These are phyloP conservation scores for Aspergillus aculeatinus DNA, from an alignment of 2,329 filamentous ascomycete species.

Conservation along the genomic window DNA sequence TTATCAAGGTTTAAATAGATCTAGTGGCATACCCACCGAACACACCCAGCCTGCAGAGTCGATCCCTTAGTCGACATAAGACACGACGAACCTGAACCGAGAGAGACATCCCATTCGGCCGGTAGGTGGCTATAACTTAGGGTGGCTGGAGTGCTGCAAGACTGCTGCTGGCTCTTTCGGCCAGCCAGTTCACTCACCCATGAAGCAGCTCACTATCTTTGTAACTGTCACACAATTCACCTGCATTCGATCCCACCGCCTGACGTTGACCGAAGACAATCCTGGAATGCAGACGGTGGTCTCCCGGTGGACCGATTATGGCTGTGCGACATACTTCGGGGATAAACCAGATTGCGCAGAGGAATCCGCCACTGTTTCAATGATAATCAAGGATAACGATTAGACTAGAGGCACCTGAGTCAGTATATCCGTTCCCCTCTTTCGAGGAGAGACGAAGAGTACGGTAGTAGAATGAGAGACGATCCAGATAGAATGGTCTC, in stretches of 20 bases:
- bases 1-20: not conserved
- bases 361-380: slow-evolving; percentile 3
- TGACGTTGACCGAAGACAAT: slow-evolving; percentile 4
- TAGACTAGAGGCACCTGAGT: not conserved
- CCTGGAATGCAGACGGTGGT: slow-evolving; percentile 1
- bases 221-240: not conserved
- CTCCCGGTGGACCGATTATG: slow-evolving; percentile 7
- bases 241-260: not conserved
- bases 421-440: too few species aligned
- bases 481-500: not conserved
- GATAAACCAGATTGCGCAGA: not conserved
- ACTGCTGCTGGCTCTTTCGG: not conserved
- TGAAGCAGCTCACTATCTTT: not conserved
- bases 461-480: not conserved
- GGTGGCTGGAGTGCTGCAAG: not conserved
- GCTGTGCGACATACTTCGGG: slow-evolving; percentile 7
- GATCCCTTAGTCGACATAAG: not conserved
- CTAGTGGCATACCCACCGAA: not conserved
- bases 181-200: not conserved
- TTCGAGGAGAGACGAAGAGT: too few species aligned
- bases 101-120: not conserved
- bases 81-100: not conserved
- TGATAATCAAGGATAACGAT: not conserved
- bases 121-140: not conserved
- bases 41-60: slow-evolving; percentile 2